phyloP scores from a whole-genome alignment of 1,284 basidiomycete genomes.

The Ganoderma boninense region DNA sequence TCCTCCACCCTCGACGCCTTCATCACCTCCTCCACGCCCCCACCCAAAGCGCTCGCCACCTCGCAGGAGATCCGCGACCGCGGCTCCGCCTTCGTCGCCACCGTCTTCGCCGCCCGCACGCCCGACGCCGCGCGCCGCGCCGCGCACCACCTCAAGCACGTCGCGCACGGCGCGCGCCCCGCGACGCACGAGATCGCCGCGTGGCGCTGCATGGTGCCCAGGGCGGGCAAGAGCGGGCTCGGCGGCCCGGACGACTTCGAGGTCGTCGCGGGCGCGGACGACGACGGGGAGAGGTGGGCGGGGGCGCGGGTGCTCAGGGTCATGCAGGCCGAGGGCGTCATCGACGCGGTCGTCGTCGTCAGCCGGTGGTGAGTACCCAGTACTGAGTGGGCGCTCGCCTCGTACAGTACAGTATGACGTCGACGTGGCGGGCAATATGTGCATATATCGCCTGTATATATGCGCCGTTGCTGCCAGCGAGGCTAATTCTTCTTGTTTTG shows the following conservation, averaged over 20 bases:
- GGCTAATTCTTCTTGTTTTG: background rate
- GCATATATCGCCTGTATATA: too few species aligned
- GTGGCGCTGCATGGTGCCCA: slow-evolving; percentile 80
- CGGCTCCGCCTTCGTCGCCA: slow-evolving; percentile 71
- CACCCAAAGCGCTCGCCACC: slow-evolving; percentile 58
- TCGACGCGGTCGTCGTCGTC: slow-evolving; percentile 75
- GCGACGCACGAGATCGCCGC: slow-evolving; percentile 78
- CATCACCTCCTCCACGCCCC: slow-evolving; percentile 54
- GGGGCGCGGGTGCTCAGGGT: slow-evolving; percentile 68
- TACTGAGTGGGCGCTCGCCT: too few species aligned
- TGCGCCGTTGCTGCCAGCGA: background rate
- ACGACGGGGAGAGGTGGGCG: slow-evolving; percentile 80
- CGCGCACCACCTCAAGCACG: slow-evolving; percentile 58
- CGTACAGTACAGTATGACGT: too few species aligned
- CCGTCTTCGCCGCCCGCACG: slow-evolving; percentile 61
- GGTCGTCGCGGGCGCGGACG: slow-evolving; percentile 64
- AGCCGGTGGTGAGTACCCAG: slow-evolving; percentile 68
- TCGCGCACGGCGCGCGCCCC: slow-evolving; percentile 59
- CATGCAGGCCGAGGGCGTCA: slow-evolving; percentile 71
- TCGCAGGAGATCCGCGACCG: slow-evolving; percentile 79
- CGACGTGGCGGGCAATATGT: background rate
- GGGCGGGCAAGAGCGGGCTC: slow-evolving; percentile 69
- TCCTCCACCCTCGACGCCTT: slow-evolving; percentile 59
- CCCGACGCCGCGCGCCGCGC: slow-evolving; percentile 56
- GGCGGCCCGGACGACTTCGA: slow-evolving; percentile 80